Base-by-base conservation (phyloP, 768 basidiomycete genomes). In the Pleurotus eryngii region DNA sequence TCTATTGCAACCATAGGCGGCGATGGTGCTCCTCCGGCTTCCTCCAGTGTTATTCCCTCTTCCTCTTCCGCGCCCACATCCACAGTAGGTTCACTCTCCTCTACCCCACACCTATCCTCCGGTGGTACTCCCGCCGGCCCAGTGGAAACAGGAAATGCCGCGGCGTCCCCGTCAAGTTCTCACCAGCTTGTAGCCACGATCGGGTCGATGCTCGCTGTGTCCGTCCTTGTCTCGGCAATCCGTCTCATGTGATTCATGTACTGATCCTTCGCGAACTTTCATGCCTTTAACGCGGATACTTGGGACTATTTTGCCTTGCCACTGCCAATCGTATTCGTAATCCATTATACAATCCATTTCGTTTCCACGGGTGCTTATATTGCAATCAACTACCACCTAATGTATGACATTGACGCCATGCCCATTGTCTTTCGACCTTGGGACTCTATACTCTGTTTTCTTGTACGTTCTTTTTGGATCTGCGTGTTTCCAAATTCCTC, bases 1-100 rank as follows among this genome's bases (percentile, higher is more conserved):
- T 60, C 78, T 2, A 58, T 76, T 15, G 72, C 74, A 46, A 81
- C 82, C 5, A 78, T 91, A 56, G 74, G 77, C 6, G 82, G 86
- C 60, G 76, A 72, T 6, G 60, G 74, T 40, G 63, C 65, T 40
- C 30, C 30, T 35, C 67, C 71, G 27, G 66, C 75, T 30, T 69
- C 64, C 0, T 72, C 73, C 0, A 67, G 48, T 46, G 60, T 64
- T 14, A 46, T 62, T 17, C 42, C 65, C 2, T 55, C 60, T 18
- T 26, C 54, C 3, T 42, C 64, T 45, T 47, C 57, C 6, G 54
- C 48, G 43, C 46, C 60, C 47, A 63, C 67, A 61, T 62, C 67
- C 12, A 59, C 59, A 38, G 57, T 63, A 49, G 47, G 39, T 38
- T 39, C 35, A n/a, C 45, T 45, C 37, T 53, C 43, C 37, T 53